Evolutionary conservation across 2,329 filamentous ascomycete genomes (phyloP), one percentile per base, ranked within the genome.

Genomic region (Cryphonectria radicalis): DNA sequence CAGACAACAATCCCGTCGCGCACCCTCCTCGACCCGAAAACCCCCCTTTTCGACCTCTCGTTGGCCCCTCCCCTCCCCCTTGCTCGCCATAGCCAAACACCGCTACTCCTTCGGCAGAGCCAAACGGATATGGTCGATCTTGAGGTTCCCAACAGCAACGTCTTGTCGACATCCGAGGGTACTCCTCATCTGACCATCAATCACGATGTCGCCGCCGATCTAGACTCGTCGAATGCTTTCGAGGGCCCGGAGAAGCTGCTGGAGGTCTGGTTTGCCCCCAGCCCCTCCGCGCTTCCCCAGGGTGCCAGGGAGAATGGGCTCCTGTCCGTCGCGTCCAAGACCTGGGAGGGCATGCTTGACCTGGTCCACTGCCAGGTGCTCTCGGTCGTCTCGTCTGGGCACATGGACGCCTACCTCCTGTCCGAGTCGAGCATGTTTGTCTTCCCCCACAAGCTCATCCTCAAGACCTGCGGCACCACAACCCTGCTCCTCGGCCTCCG

Each of bases 391-490:
- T 91, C 95, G 80, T 97, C 95, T 35, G 94, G 97, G 74, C 91
- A 95, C 79, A 92, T 98, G 77, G 96, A 99, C 79, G 95, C 96
- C 75, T 99, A 99, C 80, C 90, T 99, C 8, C 88, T 99, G 70
- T 99, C 96, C 74, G 96, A 99, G 84, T 98, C 96, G 57, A 98
- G 96, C 92, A 97, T 99, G 95, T 99, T 99, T 80, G 94, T 99
- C 77, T 99, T 97, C 82, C 94, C 95, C n/a, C 96, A 99, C 89
- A 99, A 99, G 87, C 89, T 99, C 74, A 97, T 99, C 73, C 86
- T 99, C 76, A 99, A 99, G 89, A 99, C 96, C 10, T 99, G 96
- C 78, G 96, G 96, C 73, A 99, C 96, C 35, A 99, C 96, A 19
- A 99, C 96, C 3, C 85, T 99, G 68, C 89, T 99, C 8, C 91